phyloP scores from a whole-genome alignment of 169 alveolate genomes.

The Plasmodium yoelii region DNA sequence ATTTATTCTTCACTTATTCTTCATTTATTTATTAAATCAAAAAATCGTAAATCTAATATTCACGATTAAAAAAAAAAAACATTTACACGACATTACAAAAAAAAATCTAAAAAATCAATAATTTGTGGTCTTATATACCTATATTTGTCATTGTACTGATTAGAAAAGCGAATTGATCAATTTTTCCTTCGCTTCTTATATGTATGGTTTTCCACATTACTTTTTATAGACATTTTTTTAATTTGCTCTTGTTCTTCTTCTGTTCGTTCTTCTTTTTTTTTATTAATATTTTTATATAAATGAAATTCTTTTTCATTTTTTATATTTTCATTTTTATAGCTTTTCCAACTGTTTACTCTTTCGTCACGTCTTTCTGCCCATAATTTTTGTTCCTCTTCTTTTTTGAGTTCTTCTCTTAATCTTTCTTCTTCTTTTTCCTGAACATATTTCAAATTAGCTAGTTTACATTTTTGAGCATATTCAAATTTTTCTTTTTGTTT shows the following conservation, averaged over 20 bases:
- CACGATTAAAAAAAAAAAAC: no score
- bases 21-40: no score
- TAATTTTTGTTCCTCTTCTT: slow-evolving; percentile 80
- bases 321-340: slow-evolving; percentile 79
- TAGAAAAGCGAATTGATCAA: not conserved
- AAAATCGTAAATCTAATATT: no score
- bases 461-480: slow-evolving; percentile 88
- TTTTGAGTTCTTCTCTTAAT: slow-evolving; percentile 76
- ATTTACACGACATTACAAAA: no score
- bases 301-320: slow-evolving; percentile 80
- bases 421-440: slow-evolving; percentile 75
- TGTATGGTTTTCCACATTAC: not conserved
- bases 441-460: slow-evolving; percentile 86
- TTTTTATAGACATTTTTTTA: slow-evolving; percentile 39
- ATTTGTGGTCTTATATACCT: no score
- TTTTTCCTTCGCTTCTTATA: slow-evolving; percentile 49
- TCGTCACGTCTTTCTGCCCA: slow-evolving; percentile 85
- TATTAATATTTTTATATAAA: slow-evolving; percentile 78
- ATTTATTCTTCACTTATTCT: no score
- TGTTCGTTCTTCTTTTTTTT: slow-evolving; percentile 82
- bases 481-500: slow-evolving; percentile 86
- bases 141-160: no score
- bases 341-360: slow-evolving; percentile 84
- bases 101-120: no score
- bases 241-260: slow-evolving; percentile 65